Conservation (phyloP, 1,139 yeast species). For the Candida labiduridarum region DNA sequence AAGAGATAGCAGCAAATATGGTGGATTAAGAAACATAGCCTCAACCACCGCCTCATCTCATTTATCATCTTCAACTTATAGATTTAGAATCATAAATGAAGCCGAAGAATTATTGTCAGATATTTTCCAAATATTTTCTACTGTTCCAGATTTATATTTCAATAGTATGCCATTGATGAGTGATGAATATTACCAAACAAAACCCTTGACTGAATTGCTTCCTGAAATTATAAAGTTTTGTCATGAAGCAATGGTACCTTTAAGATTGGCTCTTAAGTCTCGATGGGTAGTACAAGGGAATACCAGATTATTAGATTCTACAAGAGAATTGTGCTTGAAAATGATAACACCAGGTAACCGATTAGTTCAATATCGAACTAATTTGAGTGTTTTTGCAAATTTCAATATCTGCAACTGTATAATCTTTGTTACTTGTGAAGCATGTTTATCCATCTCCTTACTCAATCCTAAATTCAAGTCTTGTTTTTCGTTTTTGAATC, state of each 20-base stretch:
- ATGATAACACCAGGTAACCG: conserved; percentile 26
- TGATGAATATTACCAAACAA: conserved; percentile 18
- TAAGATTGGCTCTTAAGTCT: conserved; percentile 36
- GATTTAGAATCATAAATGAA: conserved; percentile 16
- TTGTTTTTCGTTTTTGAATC: conserved; percentile 39
- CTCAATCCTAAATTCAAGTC: conserved; percentile 43
- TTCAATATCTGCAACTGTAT: conserved; percentile 36
- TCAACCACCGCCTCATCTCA: conserved; percentile 7
- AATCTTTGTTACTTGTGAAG: conserved; percentile 39
- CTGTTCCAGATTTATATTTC: conserved; percentile 39
- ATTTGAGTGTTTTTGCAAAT: conserved; percentile 30
- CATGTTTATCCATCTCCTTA: conserved; percentile 36
- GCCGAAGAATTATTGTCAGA: conserved; percentile 40
- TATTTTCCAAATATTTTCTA: conserved; percentile 36
- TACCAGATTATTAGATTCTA: conserved; percentile 35
- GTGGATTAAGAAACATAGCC: neutral
- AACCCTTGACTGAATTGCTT: conserved; percentile 20
- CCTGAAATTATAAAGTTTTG: conserved; percentile 21
- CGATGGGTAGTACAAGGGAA: conserved; percentile 21
- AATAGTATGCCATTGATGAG: conserved; percentile 31
- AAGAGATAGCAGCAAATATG: neutral
- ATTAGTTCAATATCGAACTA: conserved; percentile 23
- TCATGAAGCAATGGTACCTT: conserved; percentile 32
- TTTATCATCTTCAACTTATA: conserved; percentile 10
- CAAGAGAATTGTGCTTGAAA: conserved; percentile 36